Evolutionary conservation across 345 rosid genomes (phyloP), one percentile per base, ranked within the genome.

Genomic region (Excoecaria cochinchinensis): DNA sequence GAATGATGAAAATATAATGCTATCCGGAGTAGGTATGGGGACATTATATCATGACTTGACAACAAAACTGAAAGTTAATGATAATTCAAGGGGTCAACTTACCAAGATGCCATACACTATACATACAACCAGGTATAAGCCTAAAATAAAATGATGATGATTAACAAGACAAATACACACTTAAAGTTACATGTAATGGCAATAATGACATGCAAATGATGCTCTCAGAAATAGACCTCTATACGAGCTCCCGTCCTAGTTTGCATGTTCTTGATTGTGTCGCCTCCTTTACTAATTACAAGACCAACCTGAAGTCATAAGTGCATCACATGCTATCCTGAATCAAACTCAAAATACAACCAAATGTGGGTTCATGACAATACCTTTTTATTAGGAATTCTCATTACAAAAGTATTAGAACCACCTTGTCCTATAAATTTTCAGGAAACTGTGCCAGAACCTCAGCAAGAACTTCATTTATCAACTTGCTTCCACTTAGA

Each of bases 241-340:
- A 96, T 88, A n/a, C 98, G 92, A 79, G 99, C 99, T 69, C 97
- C 97, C 76, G 91, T 84, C 69, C 89, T 86, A 42, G 91, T 90
- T 89, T 96, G 99, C 97, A 96, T 92, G 78, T 85, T 90, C 91
- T 96, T 96, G 72, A 96, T 96, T 31, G 97, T 89, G 63, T 96
- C 99, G 16, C 99, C 99, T 69, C 99, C 98, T 91, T 96, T 96
- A 72, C 99, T 98, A 84, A 96, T 96, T 39, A 96, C 98, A 81
- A 96, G 78, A 79, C 99, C 99, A 85, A 96, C 99, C 99, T 96
- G 90, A 77, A 74, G 84, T 66, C 76, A 74, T 13, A 67, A 64
- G 4, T 74, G 47, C n/a, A 69, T 87, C 60, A 77, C 38, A 80
- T 76, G 71, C 63, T 44, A 83, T 67, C 58, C 53, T 12, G 46